phyloP scores from a whole-genome alignment of 2,329 filamentous ascomycete genomes.

The Mollisia scopiformis region DNA sequence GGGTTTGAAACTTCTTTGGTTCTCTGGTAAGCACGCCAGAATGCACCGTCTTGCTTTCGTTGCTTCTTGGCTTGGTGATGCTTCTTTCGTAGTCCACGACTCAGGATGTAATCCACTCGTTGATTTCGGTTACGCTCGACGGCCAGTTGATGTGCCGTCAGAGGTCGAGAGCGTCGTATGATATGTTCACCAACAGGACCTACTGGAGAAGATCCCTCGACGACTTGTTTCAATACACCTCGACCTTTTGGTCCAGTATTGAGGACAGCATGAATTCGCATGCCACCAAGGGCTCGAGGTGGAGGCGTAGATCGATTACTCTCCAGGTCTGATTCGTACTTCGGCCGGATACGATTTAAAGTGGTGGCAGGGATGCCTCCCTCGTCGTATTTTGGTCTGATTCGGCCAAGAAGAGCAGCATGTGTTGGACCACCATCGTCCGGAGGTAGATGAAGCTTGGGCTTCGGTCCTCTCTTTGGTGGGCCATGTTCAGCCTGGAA shows the following conservation, averaged over 20 bases:
- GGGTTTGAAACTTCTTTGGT: conserved; percentile 58
- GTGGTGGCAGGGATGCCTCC: conserved; percentile 47
- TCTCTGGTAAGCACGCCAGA: conserved; percentile 68
- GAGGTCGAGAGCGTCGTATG: conserved; percentile 68
- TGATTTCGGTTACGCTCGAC: conserved; percentile 79
- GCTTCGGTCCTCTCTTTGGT: conserved; percentile 54
- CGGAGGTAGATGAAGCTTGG: conserved; percentile 39
- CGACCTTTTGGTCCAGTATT: conserved; percentile 38
- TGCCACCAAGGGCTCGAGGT: conserved; percentile 40
- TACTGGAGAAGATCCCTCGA: conserved; percentile 64
- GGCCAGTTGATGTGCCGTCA: conserved; percentile 81
- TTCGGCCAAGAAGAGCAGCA: conserved; percentile 60
- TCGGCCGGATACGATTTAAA: conserved; percentile 65
- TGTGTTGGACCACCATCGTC: conserved; percentile 45
- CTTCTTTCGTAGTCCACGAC: conserved; percentile 69
- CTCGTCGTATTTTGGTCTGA: conserved; percentile 61
- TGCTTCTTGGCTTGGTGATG: conserved; percentile 66
- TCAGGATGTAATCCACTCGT: conserved; percentile 80
- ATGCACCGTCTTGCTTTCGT: conserved; percentile 66
- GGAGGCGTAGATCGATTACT: conserved; percentile 57
- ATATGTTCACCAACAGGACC: conserved; percentile 46
- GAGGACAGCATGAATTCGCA: conserved; percentile 34
- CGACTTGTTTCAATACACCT: conserved; percentile 58
- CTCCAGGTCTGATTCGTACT: conserved; percentile 60
- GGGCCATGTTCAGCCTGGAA: conserved; percentile 47